Evolutionary conservation across 2,329 filamentous ascomycete species (phyloP).

Genomic region (Scedosporium boydii): DNA sequence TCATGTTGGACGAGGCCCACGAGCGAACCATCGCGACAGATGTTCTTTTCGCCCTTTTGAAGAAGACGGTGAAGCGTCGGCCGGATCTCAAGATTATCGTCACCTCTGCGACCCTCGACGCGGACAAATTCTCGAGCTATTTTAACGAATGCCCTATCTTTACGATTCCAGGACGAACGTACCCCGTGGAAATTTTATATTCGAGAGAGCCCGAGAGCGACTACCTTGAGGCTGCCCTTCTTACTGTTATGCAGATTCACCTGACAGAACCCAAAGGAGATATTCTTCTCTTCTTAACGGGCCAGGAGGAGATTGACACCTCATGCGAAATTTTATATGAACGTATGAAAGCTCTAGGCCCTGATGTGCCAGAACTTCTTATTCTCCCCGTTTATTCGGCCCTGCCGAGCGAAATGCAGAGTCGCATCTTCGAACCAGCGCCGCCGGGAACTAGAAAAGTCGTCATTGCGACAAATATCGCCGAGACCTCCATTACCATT

Average conservation of each 20-base stretch:
- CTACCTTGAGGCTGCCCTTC: slow-evolving; percentile 87
- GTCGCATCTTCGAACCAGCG: slow-evolving; percentile 86
- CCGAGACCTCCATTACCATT: slow-evolving; percentile 95
- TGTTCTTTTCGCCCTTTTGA: slow-evolving; percentile 85
- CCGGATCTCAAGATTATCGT: slow-evolving; percentile 91
- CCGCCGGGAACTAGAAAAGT: slow-evolving; percentile 82
- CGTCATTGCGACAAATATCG: slow-evolving; percentile 96
- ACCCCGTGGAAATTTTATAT: slow-evolving; percentile 92
- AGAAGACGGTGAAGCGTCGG: slow-evolving; percentile 80
- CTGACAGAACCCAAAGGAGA: slow-evolving; percentile 86
- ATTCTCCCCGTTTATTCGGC: slow-evolving; percentile 96
- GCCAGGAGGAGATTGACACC: slow-evolving; percentile 96
- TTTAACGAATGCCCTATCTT: slow-evolving; percentile 96
- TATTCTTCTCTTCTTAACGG: slow-evolving; percentile 93
- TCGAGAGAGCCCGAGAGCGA: slow-evolving; percentile 91
- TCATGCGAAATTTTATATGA: slow-evolving; percentile 87
- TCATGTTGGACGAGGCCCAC: slow-evolving; percentile 98
- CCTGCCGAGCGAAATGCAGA: slow-evolving; percentile 87
- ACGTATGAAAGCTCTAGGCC: slow-evolving; percentile 90
- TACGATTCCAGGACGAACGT: slow-evolving; percentile 89
- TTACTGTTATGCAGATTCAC: slow-evolving; percentile 97
- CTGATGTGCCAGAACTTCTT: slow-evolving; percentile 81
- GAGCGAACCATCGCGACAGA: slow-evolving; percentile 95
- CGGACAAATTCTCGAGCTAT: slow-evolving; percentile 94
- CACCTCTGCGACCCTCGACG: slow-evolving; percentile 91